Base-by-base conservation (phyloP, 1,284 basidiomycete genomes). In the Schizophyllum amplum region DNA sequence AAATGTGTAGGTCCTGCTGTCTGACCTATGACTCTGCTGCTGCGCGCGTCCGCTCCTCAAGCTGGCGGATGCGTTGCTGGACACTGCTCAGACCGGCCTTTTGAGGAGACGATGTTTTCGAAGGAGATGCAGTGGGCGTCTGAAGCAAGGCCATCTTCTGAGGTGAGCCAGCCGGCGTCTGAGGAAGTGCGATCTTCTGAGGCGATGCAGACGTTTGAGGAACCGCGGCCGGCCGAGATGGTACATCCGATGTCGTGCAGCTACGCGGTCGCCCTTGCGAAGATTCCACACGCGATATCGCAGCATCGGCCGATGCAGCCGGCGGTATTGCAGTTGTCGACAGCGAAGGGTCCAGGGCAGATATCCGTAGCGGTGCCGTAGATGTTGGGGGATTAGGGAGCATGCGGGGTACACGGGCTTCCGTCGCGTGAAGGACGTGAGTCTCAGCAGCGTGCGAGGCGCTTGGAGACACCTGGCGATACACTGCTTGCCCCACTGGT, bases 1-100 rank as follows among this genome's bases (percentile, higher is more conserved):
- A n/a, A n/a, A n/a, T n/a, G n/a, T n/a, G n/a, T n/a, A n/a, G n/a
- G n/a, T n/a, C n/a, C n/a, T n/a, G n/a, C n/a, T n/a, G n/a, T n/a
- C n/a, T n/a, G n/a, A n/a, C n/a, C n/a, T n/a, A 3, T 9, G 7
- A 42, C 33, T 42, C 33, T 13, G 7, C 13, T 17, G 33, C 33
- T 11, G 55, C 58, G 47, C 63, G 65, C 23, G 65, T 61, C 55
- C 65, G 66, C 61, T 70, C 65, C 59, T 72, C 71, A 33, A 72
- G 48, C 54, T 69, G 67, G 26, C 63, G 63, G 51, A 72, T 70
- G 54, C 63, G 67, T 24, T 67, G 68, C 55, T 70, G 70, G 17
- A 72, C 70, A 7, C 69, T 42, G 33, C 33, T 42, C 33, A 42
- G 33, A 9, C 33, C 33, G 11, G 13, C 33, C 17, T 42, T 42